Base-by-base conservation (phyloP, 805 yeast species). In the Middelhovenomyces tepae region DNA sequence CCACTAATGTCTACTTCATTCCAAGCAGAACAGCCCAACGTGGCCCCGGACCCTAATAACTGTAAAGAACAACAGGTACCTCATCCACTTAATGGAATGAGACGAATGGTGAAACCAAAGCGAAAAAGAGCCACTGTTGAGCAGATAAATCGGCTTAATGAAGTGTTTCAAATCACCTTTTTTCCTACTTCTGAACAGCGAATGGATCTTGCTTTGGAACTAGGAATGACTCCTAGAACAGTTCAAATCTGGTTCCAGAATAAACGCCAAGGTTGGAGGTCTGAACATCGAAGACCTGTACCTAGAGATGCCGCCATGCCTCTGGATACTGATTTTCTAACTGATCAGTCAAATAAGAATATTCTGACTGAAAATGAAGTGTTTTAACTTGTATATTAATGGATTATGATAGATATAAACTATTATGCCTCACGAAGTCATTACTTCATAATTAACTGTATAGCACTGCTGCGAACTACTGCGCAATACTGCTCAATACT, bases 161-260 rank as follows among this genome's bases (percentile, higher is more conserved):
- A 67, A 19, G 94, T 85, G 47, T 85, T 85, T 54, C 73, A 72
- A 34, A 65, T 62, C 39, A 84, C 83, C 40, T 79, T 81, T 27
- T 85, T 81, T 48, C 95, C 96, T 1, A 65, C 73, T 19, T 75
- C 87, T 0, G 78, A 78, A 25, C 69, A 70, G 36, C 62, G 95
- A 25, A 77, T 78, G 49, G 72, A 67, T 21, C 71, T 86, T 19
- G 75, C 93, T 23, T 72, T 69, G 5, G 72, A 73, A 46, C 79
- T 93, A 1, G 81, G 79, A 4, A 78, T 85, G 82, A 73, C 85
- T 13, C 95, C 87, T 45, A 69, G 91, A 44, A 83, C 89, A 6
- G 94, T 86, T 4, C 67, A 94, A 36, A 85, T 86, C 31, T 86
- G 94, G 95, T 84, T 84, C 52, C 95, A 86, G 55, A 85, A 85